Evolutionary conservation across 495 filamentous ascomycete genomes (phyloP), one percentile per base, ranked within the genome.

Genomic region (Glarea lozoyensis): DNA sequence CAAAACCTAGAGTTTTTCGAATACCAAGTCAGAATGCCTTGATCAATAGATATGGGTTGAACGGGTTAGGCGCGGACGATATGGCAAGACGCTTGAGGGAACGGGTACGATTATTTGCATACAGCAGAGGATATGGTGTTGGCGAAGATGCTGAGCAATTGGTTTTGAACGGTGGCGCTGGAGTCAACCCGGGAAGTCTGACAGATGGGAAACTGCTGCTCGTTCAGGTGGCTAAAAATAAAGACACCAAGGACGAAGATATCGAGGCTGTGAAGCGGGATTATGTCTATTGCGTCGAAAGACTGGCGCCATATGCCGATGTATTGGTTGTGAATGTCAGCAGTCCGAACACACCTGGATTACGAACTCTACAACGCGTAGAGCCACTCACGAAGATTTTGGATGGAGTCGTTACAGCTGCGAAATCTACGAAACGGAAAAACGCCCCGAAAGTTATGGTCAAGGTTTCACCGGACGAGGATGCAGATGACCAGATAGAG

Each of bases 211-310:
- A 80, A 37, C 65, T 97, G 43, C 65, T 97, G 31, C 81, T 84
- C 1, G 87, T 98, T n/a, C 90, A 98, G 58, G 78, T 98, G 19
- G 87, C 90, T n/a, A 96, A 98, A 76, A 97, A 95, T 64, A 94
- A 92, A 66, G 57, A 65, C 31, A 98, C 92, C 1, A 74, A 86
- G 7, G 88, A 93, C 49, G 68, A 69, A 11, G 86, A 98, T 58
- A 78, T 94, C 30, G 72, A 84, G 20, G 88, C 88, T 17, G 84
- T 97, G 33, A 81, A 75, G 53, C 60, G 64, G 20, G 92, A 97
- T 66, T 94, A 96, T 54, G 81, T 88, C 15, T 81, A 78, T 54
- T 94, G 90, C 53, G 87, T 95, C 0, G 65, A 86, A 41, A 73
- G 77, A 25, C 65, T 98, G 6, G 92, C 78, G 2, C 75, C 67